phyloP scores from a whole-genome alignment of 768 basidiomycete species.

The Pulveroboletus sp. region DNA sequence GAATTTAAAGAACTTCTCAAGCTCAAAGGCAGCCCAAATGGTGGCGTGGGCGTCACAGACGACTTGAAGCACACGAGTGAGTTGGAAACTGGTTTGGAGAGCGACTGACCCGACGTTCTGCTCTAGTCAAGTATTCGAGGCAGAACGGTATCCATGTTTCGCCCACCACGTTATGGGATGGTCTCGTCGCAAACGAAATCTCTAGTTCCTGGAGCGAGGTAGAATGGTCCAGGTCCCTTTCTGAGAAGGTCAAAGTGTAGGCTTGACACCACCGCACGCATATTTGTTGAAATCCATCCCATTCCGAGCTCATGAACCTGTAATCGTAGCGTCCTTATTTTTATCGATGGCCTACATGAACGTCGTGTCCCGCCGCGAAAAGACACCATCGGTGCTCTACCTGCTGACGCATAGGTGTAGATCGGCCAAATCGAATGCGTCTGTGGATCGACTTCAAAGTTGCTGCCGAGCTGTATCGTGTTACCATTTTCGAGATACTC shows the following conservation, averaged over 20 bases:
- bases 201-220: constrained; percentile 77
- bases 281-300: neutral
- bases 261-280: neutral
- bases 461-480: too few relatives aligned
- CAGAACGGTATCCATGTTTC: constrained; percentile 94
- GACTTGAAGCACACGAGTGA: constrained; percentile 86
- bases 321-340: neutral
- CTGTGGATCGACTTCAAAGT: too few relatives aligned
- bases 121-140: constrained; percentile 79
- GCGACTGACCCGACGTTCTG: neutral
- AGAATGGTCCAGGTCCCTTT: constrained; percentile 78
- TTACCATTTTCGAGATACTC: too few relatives aligned
- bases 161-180: constrained; percentile 76
- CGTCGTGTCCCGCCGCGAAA: neutral
- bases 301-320: neutral
- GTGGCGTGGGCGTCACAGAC: constrained; percentile 76
- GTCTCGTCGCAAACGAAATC: constrained; percentile 63
- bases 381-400: too few relatives aligned
- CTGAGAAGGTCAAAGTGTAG: constrained; percentile 47
- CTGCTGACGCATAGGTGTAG: too few relatives aligned
- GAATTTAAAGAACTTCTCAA: constrained; percentile 59
- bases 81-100: constrained; percentile 27
- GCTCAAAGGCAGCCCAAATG: constrained; percentile 64
- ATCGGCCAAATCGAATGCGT: too few relatives aligned
- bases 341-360: neutral